Base-by-base conservation (phyloP, 306 rosid genomes). In the Gastrolobium bilobum region DNA sequence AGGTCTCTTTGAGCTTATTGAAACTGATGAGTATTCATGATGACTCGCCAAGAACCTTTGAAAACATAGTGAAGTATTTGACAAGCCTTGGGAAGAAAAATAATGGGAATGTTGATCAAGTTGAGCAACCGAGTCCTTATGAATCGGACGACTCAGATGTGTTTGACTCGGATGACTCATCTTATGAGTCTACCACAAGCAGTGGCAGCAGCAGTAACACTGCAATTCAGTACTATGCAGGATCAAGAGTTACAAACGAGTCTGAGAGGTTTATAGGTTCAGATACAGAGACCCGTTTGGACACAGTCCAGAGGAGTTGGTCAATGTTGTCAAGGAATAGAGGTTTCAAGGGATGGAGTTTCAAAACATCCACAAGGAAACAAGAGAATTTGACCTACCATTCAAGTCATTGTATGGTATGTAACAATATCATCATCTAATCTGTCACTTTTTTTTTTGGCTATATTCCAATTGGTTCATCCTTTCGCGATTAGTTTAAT, bases 1-100 rank as follows among this genome's bases (percentile, higher is more conserved):
- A 90, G 98, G 91, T 90, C 10, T 51, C 78, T 42, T 7, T 88
- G 15, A 90, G 82, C 60, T 58, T 88, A 48, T 70, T 64, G 63
- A 89, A 91, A 78, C 38, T 82, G 33, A 77, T 71, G 37, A 78
- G 73, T 71, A 54, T 64, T 6, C 26, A 7, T 0, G 90, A 70
- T 6, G 88, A 84, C 57, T 52, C 69, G 40, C 26, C 14, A 10
- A 51, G 80, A 76, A 37, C 70, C 20, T 43, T 48, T 43, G 80
- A 59, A 50, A 85, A 78, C 77, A 53, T 48, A 38, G 52, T 29
- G 26, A 20, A 77, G 77, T 47, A 51, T 71, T 69, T 90, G 2
- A 75, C 85, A 59, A 65, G 86, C n/a, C 78, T 84, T 31, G 38
- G 60, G 2, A 59, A 79, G 73, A 82, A 81, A 51, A 78, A 83